Base-by-base conservation (phyloP, 192 early-diverging fungal species). In the Martensiomyces pterosporus region DNA sequence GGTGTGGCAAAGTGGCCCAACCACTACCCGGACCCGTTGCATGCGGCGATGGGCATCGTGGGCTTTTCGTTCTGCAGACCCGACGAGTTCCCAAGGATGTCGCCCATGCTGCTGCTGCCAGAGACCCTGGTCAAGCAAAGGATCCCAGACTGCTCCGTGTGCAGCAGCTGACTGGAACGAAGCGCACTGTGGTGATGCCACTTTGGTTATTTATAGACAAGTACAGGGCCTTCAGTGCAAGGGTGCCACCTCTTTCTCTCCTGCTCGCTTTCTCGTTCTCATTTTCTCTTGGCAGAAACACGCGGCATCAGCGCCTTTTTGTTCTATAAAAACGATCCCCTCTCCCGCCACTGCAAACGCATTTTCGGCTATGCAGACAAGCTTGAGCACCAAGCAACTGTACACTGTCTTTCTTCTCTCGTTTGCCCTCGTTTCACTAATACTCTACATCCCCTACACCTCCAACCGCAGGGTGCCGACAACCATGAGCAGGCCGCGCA, bases 101-200 rank as follows among this genome's bases (percentile, higher is more conserved):
- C 54, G 21, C 70, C 70, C 4, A 55, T 57, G 58, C 63, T 74
- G 25, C 55, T 74, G 46, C 55, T 74, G 33, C 68, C 68, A 16
- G 46, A 38, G 22, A 22, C 51, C 24, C 43, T 62, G 12, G 49
- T 57, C n/a, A n/a, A n/a, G n/a, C n/a, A n/a, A n/a, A n/a, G n/a
- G n/a, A n/a, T n/a, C n/a, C n/a, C n/a, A n/a, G n/a, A n/a, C n/a
- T n/a, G n/a, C n/a, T n/a, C n/a, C n/a, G n/a, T n/a, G n/a, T n/a
- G n/a, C n/a, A n/a, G n/a, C n/a, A n/a, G n/a, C n/a, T n/a, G n/a
- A n/a, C n/a, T n/a, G n/a, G n/a, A n/a, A n/a, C n/a, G n/a, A n/a
- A n/a, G n/a, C n/a, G n/a, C n/a, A n/a, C n/a, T n/a, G n/a, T n/a
- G n/a, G n/a, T n/a, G n/a, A n/a, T n/a, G n/a, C n/a, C n/a, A n/a